A percentile compares a stretch with the other conserved stretches of the same genome.
These are phyloP conservation scores for Ceratocystis cacaofunesta DNA, from an alignment of 2,329 filamentous ascomycete genomes.

Conservation along the genomic window DNA sequence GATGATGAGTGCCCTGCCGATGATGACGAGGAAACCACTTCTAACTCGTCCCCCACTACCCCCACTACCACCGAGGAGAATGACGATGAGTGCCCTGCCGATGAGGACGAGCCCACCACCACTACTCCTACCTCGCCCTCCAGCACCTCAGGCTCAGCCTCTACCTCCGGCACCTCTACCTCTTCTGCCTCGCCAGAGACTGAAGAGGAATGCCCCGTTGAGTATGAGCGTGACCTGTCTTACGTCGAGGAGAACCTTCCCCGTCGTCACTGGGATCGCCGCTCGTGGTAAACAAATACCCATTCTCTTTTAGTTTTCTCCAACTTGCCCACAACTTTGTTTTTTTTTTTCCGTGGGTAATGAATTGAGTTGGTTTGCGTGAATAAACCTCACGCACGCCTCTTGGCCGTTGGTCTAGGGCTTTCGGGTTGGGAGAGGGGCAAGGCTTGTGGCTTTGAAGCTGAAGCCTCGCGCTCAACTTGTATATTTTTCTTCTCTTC, in stretches of 20 bases:
- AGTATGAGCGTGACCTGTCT: slow-evolving; percentile 13
- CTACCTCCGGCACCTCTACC: not conserved
- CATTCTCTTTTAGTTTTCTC: not conserved
- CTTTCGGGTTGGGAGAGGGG: not conserved
- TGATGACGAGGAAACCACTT: not conserved
- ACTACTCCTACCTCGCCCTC: slow-evolving; percentile 1
- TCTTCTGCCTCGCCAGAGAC: not conserved
- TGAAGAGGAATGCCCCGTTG: slow-evolving; percentile 5
- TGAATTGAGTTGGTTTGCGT: not conserved
- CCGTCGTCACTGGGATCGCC: slow-evolving; percentile 14
- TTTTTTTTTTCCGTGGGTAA: not conserved
- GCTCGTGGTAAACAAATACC: slow-evolving; percentile 11
- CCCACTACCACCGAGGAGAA: not conserved
- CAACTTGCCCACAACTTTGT: not conserved
- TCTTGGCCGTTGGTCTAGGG: not conserved
- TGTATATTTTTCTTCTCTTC: slow-evolving; percentile 9
- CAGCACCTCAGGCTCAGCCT: not conserved
- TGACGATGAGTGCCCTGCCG: slow-evolving; percentile 9
- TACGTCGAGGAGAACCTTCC: slow-evolving; percentile 4
- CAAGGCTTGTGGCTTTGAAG: not conserved
- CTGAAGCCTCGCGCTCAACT: not conserved
- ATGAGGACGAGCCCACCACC: slow-evolving; percentile 4
- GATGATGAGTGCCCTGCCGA: slow-evolving; percentile 9
- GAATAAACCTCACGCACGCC: not conserved
- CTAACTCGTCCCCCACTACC: not conserved